Evolutionary conservation across 192 early-diverging fungal species (phyloP).

Genomic region (Umbelopsis sp.): DNA sequence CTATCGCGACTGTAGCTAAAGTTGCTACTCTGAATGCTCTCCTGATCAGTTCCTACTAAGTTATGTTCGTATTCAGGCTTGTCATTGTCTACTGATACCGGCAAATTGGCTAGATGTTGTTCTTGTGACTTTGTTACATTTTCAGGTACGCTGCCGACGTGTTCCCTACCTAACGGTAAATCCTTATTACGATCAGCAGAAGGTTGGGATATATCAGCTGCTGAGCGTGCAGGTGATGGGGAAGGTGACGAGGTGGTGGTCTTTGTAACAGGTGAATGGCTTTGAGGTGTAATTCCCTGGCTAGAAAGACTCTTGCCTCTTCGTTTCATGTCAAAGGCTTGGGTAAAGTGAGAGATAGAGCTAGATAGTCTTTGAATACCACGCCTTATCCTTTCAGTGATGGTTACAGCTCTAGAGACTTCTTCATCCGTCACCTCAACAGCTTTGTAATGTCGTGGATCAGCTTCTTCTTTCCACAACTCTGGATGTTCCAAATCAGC

Average conservation of each 20-base stretch:
- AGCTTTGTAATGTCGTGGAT: slow-evolving; percentile 67
- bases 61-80: background rate
- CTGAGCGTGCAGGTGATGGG: no score
- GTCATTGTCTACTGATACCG: no score
- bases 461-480: slow-evolving; percentile 79
- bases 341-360: slow-evolving; percentile 9
- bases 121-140: no score
- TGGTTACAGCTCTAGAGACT: slow-evolving; percentile 67
- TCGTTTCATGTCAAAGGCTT: slow-evolving; percentile 16
- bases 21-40: background rate
- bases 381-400: slow-evolving; percentile 51
- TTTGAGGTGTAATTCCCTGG: background rate
- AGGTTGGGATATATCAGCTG: no score
- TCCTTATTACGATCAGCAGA: no score
- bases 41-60: background rate
- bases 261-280: background rate
- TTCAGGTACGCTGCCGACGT: no score
- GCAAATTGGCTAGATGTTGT: no score
- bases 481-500: slow-evolving; percentile 64
- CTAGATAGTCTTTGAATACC: slow-evolving; percentile 5
- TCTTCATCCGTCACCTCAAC: slow-evolving; percentile 89
- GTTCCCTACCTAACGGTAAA: no score
- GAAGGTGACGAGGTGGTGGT: background rate
- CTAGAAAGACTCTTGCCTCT: slow-evolving; percentile 1
- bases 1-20: background rate